Percentiles rank a stretch among this genome's conserved stretches.
phyloP scores from a whole-genome alignment of 805 yeast species.

The Saccharomycopsis malanga region DNA sequence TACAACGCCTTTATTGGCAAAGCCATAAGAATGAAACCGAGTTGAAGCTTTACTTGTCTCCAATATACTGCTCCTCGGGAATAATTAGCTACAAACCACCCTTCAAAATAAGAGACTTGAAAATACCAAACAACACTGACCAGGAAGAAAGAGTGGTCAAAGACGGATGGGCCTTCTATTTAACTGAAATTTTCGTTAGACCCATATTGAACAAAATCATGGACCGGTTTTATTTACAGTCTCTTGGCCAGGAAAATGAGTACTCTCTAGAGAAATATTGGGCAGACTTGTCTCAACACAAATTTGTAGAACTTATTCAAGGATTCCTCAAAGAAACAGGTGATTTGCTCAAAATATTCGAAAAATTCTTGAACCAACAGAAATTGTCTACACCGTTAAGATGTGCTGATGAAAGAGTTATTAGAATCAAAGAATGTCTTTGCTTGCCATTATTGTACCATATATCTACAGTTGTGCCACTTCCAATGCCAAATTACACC shows the following conservation, averaged over 20 bases:
- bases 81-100: conserved; percentile 21
- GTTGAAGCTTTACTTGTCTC: conserved; percentile 19
- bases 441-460: conserved; percentile 19
- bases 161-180: conserved; percentile 22
- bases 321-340: conserved; percentile 19
- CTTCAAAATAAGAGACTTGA: conserved; percentile 19
- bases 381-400: conserved; percentile 19
- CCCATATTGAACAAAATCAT: conserved; percentile 19
- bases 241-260: neutral
- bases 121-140: conserved; percentile 11
- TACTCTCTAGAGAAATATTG: conserved; percentile 12
- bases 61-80: conserved; percentile 16
- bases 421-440: conserved; percentile 19
- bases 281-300: conserved; percentile 13
- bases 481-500: conserved; percentile 18
- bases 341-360: conserved; percentile 18
- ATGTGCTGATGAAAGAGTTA: conserved; percentile 21
- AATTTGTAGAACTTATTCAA: conserved; percentile 15
- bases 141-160: conserved; percentile 9
- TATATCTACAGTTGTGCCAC: conserved; percentile 15
- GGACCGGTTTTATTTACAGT: conserved; percentile 11
- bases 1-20: conserved; percentile 21
- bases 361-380: conserved; percentile 16
- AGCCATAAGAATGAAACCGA: conserved; percentile 21
- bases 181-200: conserved; percentile 21